Evolutionary conservation across 176 grass and related monocot genomes (phyloP).

Genomic region (Ampelocalamus luodianensis): DNA sequence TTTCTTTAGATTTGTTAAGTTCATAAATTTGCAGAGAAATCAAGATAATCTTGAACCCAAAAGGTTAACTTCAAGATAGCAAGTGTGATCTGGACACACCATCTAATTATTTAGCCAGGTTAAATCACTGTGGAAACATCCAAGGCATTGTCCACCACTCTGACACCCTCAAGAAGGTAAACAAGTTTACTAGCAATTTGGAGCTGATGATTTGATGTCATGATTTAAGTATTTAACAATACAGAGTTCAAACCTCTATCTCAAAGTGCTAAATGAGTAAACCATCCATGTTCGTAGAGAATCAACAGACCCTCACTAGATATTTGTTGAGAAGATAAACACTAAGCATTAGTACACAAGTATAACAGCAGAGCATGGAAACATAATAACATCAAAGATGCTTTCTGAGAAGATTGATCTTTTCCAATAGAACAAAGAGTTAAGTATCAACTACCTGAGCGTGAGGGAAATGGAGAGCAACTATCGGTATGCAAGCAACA

Average conservation of each 20-base stretch:
- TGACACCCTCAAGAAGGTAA: slow-evolving; percentile 21
- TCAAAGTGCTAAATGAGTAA: neutral
- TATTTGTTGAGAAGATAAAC: neutral
- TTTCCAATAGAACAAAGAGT: slow-evolving; percentile 4
- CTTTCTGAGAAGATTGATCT: neutral
- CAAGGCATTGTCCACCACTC: slow-evolving; percentile 7
- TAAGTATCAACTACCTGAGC: slow-evolving; percentile 65
- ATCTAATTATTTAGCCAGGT: slow-evolving; percentile 21
- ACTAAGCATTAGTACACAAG: neutral
- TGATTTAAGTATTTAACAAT: neutral
- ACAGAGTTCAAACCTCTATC: neutral
- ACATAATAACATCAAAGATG: slow-evolving; percentile 2
- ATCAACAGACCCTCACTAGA: neutral
- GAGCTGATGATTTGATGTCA: neutral
- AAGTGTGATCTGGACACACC: neutral
- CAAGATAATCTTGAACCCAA: neutral
- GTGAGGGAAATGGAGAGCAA: slow-evolving; percentile 86
- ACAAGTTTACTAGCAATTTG: neutral
- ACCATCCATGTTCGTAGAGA: neutral
- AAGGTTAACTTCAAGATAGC: neutral
- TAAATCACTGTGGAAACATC: slow-evolving; percentile 7
- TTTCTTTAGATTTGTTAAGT: neutral
- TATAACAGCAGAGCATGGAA: slow-evolving; percentile 3
- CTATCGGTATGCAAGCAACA: slow-evolving; percentile 85
- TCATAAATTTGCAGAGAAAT: neutral